phyloP scores from a whole-genome alignment of 1,284 basidiomycete species.

The Sanghuangporus weigelae region DNA sequence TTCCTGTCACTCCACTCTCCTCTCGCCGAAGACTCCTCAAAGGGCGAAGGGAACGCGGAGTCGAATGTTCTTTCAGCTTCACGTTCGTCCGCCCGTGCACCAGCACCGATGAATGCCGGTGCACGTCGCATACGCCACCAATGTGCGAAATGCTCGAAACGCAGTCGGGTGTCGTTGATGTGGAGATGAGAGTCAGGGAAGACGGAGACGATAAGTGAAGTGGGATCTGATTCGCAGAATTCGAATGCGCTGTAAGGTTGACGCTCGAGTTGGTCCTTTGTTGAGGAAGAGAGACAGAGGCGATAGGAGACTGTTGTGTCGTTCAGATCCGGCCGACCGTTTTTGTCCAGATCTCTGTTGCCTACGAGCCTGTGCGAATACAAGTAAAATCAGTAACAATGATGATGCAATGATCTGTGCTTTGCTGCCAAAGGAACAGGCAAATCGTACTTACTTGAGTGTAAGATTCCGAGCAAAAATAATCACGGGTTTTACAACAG shows the following conservation, averaged over 20 bases:
- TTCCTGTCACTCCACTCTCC: constrained; percentile 14
- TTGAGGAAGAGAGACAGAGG: constrained; percentile 4
- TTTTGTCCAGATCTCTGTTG: constrained; percentile 14
- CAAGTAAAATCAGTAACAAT: neutral
- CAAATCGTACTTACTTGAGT: constrained; percentile 12
- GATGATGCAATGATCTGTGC: neutral
- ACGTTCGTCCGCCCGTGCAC: neutral
- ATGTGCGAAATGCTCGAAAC: constrained; percentile 17
- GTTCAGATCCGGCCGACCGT: constrained; percentile 12
- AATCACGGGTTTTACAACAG: constrained; percentile 17
- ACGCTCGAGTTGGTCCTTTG: constrained; percentile 13
- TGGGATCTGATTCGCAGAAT: constrained; percentile 9
- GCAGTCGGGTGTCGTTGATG: constrained; percentile 4
- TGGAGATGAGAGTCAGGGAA: constrained; percentile 15
- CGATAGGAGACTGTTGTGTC: constrained; percentile 12
- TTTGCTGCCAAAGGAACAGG: neutral
- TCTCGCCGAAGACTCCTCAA: constrained; percentile 5
- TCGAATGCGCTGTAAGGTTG: constrained; percentile 19
- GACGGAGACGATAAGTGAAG: constrained; percentile 15
- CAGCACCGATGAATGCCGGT: neutral
- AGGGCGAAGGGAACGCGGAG: constrained; percentile 12
- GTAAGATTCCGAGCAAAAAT: constrained; percentile 17
- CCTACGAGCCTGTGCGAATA: constrained; percentile 12
- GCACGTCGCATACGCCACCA: constrained; percentile 16
- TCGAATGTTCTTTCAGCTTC: constrained; percentile 16